Base-by-base conservation (phyloP, 2,329 filamentous ascomycete species). In the Colletotrichum lentis region DNA sequence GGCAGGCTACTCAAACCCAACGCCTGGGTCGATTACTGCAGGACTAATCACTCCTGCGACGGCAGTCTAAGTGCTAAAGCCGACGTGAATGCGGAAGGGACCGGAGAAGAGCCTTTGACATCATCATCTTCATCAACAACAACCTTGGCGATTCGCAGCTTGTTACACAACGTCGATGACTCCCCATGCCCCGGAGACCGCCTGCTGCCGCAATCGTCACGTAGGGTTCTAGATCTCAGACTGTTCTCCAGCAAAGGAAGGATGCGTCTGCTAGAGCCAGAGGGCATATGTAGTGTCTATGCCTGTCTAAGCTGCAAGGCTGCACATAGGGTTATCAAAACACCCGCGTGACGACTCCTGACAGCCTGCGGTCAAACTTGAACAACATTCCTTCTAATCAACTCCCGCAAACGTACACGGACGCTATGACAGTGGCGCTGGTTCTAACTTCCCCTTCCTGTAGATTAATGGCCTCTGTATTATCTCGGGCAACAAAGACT, bases 381-480 rank as follows among this genome's bases (percentile, higher is more conserved):
- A 2, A 46, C 16, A 2, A 35, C 6, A 22, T 62, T 2, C 4
- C 8, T 3, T 24, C 24, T 62, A 27, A 22, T 1, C 14, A 3
- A 11, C 59, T 62, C 1, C 49, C 49, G 3, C 24, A 54, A 24
- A 53, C 49, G 1, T 62, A 62, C 12, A 62, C 46, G 24, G 59
- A 62, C 24, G 47, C 59, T 2, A 10, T 62, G 3, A 44, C 37
- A 5, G 59, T 62, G 24, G 10, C 59, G 8, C 5, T n/a, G 10
- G n/a, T 18, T 2, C 12, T 62, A n/a, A 16, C 1, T n/a, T 62
- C 1, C n/a, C 22, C 0, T 62, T 62, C 24, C 7, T 62, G 12
- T 62, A 39, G 59, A 54, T 62, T 1, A 39, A 62, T 4, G 49
- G 59, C 1, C 49, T 62, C 2, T 62, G 59, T 16, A 54, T 62